Evolutionary conservation across 2,329 filamentous ascomycete species (phyloP).

Genomic region (Monosporascus sp.): DNA sequence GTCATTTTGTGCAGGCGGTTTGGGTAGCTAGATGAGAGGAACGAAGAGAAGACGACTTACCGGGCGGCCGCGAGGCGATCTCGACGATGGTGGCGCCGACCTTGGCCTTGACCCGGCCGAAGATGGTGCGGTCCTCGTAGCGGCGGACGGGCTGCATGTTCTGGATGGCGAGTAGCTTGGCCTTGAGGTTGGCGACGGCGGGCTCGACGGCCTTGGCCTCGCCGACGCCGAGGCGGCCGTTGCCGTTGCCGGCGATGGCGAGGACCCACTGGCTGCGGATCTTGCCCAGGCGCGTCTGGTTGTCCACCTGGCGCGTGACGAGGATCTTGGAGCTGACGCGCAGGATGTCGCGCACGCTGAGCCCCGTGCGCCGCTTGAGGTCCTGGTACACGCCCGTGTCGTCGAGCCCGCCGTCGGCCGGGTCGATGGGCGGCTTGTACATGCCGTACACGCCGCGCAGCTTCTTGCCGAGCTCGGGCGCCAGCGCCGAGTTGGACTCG

Average conservation of each 20-base stretch:
- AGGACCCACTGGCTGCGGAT: constrained; percentile 71
- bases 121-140: constrained; percentile 91
- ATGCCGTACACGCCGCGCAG: constrained; percentile 47
- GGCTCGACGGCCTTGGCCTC: constrained; percentile 81
- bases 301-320: constrained; percentile 68
- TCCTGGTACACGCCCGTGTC: constrained; percentile 44
- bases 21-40: neutral
- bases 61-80: constrained; percentile 77
- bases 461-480: constrained; percentile 43
- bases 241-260: constrained; percentile 77
- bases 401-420: constrained; percentile 45
- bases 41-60: constrained; percentile 46
- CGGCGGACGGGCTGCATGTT: constrained; percentile 90
- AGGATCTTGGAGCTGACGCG: constrained; percentile 64
- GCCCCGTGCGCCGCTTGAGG: constrained; percentile 49
- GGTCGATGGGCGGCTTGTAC: constrained; percentile 44
- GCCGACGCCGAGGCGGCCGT: constrained; percentile 82
- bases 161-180: constrained; percentile 73
- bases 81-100: constrained; percentile 81
- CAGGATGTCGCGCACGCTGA: constrained; percentile 47
- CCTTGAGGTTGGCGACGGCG: constrained; percentile 62
- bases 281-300: constrained; percentile 96
- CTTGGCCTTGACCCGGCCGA: constrained; percentile 76
- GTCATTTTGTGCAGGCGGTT: neutral
- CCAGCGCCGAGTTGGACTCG: constrained; percentile 37